These are phyloP conservation scores for Pachysolen tannophilus DNA, from an alignment of 805 yeast species.

Conservation along the genomic window DNA sequence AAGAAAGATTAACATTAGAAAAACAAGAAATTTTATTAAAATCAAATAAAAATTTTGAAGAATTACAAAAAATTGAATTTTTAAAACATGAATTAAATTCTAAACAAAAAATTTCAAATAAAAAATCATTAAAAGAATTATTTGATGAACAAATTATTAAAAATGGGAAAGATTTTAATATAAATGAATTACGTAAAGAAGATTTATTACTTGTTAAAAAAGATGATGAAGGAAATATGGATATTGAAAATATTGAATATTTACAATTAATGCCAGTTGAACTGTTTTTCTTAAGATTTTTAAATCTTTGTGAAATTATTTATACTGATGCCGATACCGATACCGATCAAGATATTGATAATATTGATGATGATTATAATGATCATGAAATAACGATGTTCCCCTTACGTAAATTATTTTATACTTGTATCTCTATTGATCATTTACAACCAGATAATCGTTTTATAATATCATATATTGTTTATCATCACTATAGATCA, in stretches of 20 bases:
- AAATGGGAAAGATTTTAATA: slow-evolving; percentile 1
- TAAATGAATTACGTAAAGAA: slow-evolving; percentile 23
- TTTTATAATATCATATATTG: slow-evolving; percentile 54
- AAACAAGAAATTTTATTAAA: slow-evolving; percentile 28
- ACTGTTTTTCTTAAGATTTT: slow-evolving; percentile 55
- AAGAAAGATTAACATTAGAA: slow-evolving; percentile 56
- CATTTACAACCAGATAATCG: slow-evolving; percentile 19
- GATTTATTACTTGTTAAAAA: slow-evolving; percentile 23
- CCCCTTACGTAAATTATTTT: neutral
- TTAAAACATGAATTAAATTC: slow-evolving; percentile 22
- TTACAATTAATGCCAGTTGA: slow-evolving; percentile 74
- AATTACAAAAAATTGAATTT: slow-evolving; percentile 28
- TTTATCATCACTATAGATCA: slow-evolving; percentile 80
- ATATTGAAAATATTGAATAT: slow-evolving; percentile 28
- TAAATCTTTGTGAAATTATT: slow-evolving; percentile 25
- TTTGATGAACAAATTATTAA: slow-evolving; percentile 11
- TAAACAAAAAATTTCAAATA: slow-evolving; percentile 13
- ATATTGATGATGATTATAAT: no score
- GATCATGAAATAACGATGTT: slow-evolving; percentile 4
- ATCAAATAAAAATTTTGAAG: slow-evolving; percentile 10
- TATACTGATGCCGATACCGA: no score
- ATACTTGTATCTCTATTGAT: slow-evolving; percentile 9
- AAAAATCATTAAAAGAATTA: slow-evolving; percentile 18
- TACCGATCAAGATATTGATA: slow-evolving; percentile 40
- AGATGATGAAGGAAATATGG: slow-evolving; percentile 14